Evolutionary conservation across 2,329 filamentous ascomycete species (phyloP), one percentile per base, ranked within the genome.

Genomic region (Paramyrothecium roridum): DNA sequence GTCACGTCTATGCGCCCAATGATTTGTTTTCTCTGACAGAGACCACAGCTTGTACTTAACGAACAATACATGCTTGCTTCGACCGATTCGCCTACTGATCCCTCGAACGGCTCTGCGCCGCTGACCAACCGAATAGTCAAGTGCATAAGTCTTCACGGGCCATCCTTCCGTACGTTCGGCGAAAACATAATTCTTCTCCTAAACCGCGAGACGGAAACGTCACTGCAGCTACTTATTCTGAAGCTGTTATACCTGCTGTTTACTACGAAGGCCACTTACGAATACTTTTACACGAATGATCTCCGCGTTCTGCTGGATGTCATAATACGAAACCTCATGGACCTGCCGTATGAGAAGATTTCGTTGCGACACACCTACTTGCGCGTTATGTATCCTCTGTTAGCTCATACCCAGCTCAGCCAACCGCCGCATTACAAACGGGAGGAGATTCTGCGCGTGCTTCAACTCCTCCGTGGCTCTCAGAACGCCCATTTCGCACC

Each of bases 261-360:
- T 73, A 96, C 93, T 4, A 98, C 91, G 11, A 86, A 86, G 55
- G 84, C 89, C 17, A 99, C 95, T 0, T 91, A 95, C 70, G 95
- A 99, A 74, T 99, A 98, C 73, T 99, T 99, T 69, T 99, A 98
- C 73, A 97, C 92, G 26, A 99, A 99, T 69, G 95, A 99, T 67
- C 80, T 99, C 30, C 90, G 91, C 56, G 95, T 99, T 4, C 83
- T 99, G 17, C 81, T 98, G 49, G 95, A 99, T 67, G 95, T 99
- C 60, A 92, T 99, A 56, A 91, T 99, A 57, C 90, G 95, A 47
- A 99, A 99, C 66, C 80, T 99, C n/a, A 86, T 98, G 65, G 95
- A 99, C 69, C 80, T 99, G 10, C 95, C 96, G 0, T 88, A 93
- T 65, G 93, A 96, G 68, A 86, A 84, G 58, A 78, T 80, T 59